Conservation (phyloP, 2,329 filamentous ascomycete species). For the Microdochium paspali region DNA sequence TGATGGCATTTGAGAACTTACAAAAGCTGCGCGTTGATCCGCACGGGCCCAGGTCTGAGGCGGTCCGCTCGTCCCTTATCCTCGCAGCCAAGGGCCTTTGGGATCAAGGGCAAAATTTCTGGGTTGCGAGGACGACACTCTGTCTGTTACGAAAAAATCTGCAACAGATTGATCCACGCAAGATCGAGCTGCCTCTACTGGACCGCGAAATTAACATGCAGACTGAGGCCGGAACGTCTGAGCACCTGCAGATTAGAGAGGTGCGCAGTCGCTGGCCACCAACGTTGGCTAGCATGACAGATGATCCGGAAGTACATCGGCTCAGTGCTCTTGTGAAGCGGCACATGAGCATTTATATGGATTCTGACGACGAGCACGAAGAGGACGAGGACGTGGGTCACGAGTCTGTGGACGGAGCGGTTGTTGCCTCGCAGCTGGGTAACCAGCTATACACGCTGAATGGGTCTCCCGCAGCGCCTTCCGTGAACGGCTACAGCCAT, state of each 20-base stretch:
- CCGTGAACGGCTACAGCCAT: too few species aligned
- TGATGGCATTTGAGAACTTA: slow-evolving; percentile 16
- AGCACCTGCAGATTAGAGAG: neutral
- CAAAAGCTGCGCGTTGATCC: neutral
- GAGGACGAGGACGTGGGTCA: neutral
- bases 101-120: neutral
- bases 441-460: too few species aligned
- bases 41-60: neutral
- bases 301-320: slow-evolving; percentile 3
- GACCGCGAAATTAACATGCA: neutral
- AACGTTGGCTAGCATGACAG: neutral
- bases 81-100: neutral
- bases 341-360: neutral
- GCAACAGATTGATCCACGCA: too few species aligned
- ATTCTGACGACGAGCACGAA: neutral
- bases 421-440: too few species aligned
- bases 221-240: neutral
- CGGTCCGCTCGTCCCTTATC: neutral
- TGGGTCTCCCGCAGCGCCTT: too few species aligned
- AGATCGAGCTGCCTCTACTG: neutral
- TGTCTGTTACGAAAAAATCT: neutral
- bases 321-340: slow-evolving; percentile 14
- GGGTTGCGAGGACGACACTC: neutral
- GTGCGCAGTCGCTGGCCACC: neutral
- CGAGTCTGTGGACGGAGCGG: neutral